These are phyloP conservation scores for Solanum hybrid DNA, from an alignment of 305 asterid genomes.

Conservation along the genomic window DNA sequence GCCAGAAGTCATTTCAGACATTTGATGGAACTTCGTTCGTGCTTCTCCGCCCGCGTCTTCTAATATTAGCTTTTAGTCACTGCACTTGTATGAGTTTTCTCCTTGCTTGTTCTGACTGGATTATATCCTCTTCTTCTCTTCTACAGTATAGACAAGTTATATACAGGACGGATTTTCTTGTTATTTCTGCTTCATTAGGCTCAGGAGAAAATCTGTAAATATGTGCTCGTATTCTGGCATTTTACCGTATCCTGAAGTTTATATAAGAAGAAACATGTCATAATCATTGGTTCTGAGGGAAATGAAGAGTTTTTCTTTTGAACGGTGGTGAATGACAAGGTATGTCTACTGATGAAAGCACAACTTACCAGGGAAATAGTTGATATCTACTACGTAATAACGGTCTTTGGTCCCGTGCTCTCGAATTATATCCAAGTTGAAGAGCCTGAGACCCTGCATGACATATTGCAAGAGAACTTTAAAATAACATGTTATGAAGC, in stretches of 20 bases:
- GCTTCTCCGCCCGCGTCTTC: background rate
- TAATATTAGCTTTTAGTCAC: background rate
- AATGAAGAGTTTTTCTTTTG: background rate
- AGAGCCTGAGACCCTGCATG: slow-evolving; percentile 81
- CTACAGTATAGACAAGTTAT: background rate
- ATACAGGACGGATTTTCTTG: background rate
- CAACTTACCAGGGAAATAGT: slow-evolving; percentile 82
- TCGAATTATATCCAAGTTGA: slow-evolving; percentile 84
- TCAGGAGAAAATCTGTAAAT: slow-evolving; percentile 85
- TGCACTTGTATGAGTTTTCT: background rate
- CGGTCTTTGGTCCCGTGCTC: slow-evolving; percentile 71
- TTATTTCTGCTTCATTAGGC: slow-evolving; percentile 48
- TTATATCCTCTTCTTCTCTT: background rate
- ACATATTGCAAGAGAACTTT: background rate
- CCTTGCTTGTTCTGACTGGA: background rate
- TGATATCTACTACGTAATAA: slow-evolving; percentile 82
- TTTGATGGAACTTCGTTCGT: background rate
- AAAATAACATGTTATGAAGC: background rate
- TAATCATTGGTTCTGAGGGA: background rate
- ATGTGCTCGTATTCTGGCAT: slow-evolving; percentile 94
- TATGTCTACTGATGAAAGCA: background rate
- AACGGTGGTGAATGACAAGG: background rate
- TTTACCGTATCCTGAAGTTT: slow-evolving; percentile 72
- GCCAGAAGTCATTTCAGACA: background rate
- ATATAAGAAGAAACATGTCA: background rate